Percentiles rank a stretch among this genome's conserved stretches.
Evolutionary conservation across 2,329 filamentous ascomycete genomes (phyloP).

Genomic region (Aaosphaeria pasadenensis): DNA sequence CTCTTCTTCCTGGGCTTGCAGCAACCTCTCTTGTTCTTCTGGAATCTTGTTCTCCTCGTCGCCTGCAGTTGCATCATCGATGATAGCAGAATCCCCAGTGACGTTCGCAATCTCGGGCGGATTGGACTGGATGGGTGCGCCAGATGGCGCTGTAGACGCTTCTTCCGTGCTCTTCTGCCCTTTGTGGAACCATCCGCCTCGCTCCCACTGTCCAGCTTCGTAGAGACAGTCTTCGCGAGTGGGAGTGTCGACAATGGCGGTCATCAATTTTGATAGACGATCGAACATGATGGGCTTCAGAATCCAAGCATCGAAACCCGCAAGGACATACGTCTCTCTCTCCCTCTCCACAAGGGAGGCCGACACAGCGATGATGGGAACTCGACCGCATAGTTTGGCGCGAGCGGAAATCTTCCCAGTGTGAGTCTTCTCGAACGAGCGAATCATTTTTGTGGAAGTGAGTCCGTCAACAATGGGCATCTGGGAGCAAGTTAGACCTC

Average conservation of each 20-base stretch:
- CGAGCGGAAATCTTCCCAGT: constrained; percentile 56
- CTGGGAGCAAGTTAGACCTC: constrained; percentile 43
- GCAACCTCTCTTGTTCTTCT: constrained; percentile 20
- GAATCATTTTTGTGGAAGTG: constrained; percentile 78
- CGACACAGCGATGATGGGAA: constrained; percentile 84
- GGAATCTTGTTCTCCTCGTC: constrained; percentile 11
- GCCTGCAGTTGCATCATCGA: constrained; percentile 18
- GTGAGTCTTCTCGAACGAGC: constrained; percentile 63
- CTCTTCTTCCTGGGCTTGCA: constrained; percentile 14
- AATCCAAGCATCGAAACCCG: constrained; percentile 89
- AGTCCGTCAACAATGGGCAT: constrained; percentile 92
- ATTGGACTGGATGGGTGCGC: constrained; percentile 13
- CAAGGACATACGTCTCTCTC: constrained; percentile 65
- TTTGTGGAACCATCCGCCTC: constrained; percentile 77
- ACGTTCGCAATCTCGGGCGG: constrained; percentile 12
- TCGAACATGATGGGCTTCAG: constrained; percentile 84
- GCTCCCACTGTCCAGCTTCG: constrained; percentile 71
- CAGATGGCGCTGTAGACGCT: constrained; percentile 35
- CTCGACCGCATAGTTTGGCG: constrained; percentile 59
- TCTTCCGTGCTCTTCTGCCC: constrained; percentile 35
- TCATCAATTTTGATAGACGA: constrained; percentile 65
- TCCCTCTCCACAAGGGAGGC: constrained; percentile 74
- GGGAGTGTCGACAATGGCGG: constrained; percentile 63
- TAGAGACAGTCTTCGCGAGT: constrained; percentile 65
- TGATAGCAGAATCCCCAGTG: constrained; percentile 8